Evolutionary conservation across 1,139 yeast species (phyloP).

Genomic region (Blastobotrys buckinghamii): DNA sequence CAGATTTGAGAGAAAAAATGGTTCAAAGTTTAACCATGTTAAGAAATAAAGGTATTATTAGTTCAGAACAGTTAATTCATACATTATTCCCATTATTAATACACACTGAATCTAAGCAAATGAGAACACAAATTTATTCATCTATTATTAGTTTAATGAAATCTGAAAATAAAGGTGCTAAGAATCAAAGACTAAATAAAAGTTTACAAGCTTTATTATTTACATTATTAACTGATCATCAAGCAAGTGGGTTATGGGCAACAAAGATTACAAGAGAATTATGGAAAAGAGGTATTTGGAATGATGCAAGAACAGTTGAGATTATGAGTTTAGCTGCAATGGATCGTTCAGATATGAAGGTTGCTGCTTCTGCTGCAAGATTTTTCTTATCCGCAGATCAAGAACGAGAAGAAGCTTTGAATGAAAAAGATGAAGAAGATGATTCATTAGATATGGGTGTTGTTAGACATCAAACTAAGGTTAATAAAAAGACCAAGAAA

Average conservation of each 20-base stretch:
- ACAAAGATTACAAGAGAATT: slow-evolving; percentile 89
- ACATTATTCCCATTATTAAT: slow-evolving; percentile 80
- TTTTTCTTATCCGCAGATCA: slow-evolving; percentile 94
- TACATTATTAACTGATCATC: slow-evolving; percentile 62
- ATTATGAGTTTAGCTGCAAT: slow-evolving; percentile 94
- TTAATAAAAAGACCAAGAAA: slow-evolving; percentile 77
- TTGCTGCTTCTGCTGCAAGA: slow-evolving; percentile 81
- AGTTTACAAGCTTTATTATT: slow-evolving; percentile 89
- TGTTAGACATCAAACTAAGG: slow-evolving; percentile 70
- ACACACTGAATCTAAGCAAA: slow-evolving; percentile 66
- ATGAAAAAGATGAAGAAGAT: slow-evolving; percentile 61
- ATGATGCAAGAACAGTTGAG: slow-evolving; percentile 91
- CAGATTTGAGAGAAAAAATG: slow-evolving; percentile 84
- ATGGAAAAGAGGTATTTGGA: slow-evolving; percentile 99
- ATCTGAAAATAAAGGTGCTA: slow-evolving; percentile 75
- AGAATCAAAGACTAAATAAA: slow-evolving; percentile 79
- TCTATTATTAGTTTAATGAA: slow-evolving; percentile 74
- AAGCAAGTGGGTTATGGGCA: slow-evolving; percentile 84
- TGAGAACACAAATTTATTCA: slow-evolving; percentile 76
- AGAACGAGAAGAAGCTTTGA: slow-evolving; percentile 83
- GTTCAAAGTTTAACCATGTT: slow-evolving; percentile 85
- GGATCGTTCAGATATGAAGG: slow-evolving; percentile 72
- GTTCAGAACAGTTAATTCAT: slow-evolving; percentile 75
- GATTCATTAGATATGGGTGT: slow-evolving; percentile 41
- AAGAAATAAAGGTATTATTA: slow-evolving; percentile 77